Conservation (phyloP, 352 stramenopile species). For the Discostella stelligera region DNA sequence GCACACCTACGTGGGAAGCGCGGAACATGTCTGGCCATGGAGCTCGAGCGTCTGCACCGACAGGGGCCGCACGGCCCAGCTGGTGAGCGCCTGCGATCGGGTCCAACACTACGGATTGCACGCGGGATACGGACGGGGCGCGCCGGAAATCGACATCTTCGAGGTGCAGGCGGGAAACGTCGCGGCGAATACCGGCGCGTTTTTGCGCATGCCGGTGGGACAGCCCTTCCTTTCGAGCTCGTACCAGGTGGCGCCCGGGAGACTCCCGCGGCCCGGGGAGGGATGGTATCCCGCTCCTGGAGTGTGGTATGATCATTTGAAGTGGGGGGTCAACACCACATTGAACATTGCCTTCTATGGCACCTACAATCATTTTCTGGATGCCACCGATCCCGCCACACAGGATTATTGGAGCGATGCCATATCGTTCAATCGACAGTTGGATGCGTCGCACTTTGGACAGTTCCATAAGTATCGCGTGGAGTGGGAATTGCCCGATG, state of each 20-base stretch:
- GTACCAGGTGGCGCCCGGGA: conserved; percentile 77
- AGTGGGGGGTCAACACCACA: conserved; percentile 55
- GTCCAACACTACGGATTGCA: conserved; percentile 85
- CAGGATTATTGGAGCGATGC: conserved; percentile 82
- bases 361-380: conserved; percentile 80
- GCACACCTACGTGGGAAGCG: conserved; percentile 88
- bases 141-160: conserved; percentile 90
- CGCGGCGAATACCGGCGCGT: conserved; percentile 64
- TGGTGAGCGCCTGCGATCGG: conserved; percentile 89
- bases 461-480: conserved; percentile 74
- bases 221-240: conserved; percentile 77
- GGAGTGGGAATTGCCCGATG: conserved; percentile 79
- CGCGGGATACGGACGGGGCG: conserved; percentile 87
- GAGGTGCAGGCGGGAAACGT: conserved; percentile 73
- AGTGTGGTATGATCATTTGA: conserved; percentile 76
- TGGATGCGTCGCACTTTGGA: conserved; percentile 73
- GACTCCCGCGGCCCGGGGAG: conserved; percentile 55
- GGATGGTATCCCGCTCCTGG: conserved; percentile 73
- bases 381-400: conserved; percentile 66
- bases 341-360: conserved; percentile 82
- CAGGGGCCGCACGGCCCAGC: conserved; percentile 84
- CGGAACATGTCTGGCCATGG: conserved; percentile 93
- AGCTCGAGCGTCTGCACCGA: conserved; percentile 90
- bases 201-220: conserved; percentile 67
- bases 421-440: conserved; percentile 76